A percentile compares a stretch with the other conserved stretches of the same genome.
These are phyloP conservation scores for Striga asiatica DNA, from an alignment of 257 asterid species.

Conservation along the genomic window DNA sequence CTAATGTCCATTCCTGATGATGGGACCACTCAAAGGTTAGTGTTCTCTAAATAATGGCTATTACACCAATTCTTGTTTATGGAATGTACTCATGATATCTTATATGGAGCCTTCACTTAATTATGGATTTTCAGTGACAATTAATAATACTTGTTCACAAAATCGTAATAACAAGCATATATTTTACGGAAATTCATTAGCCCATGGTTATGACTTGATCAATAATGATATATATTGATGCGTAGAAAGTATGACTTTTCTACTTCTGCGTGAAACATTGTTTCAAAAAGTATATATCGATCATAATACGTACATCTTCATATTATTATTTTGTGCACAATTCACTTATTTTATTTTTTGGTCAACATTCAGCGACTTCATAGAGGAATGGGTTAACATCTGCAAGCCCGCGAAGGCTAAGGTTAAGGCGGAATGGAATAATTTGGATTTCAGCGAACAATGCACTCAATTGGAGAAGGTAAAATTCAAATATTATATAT, in stretches of 20 bases:
- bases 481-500: not conserved
- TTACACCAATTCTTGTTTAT: not conserved
- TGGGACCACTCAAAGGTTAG: conserved; percentile 57
- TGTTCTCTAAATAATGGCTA: not conserved
- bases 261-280: too few relatives aligned
- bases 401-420: conserved; percentile 61
- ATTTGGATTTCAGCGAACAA: conserved; percentile 38
- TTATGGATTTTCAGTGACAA: too few relatives aligned
- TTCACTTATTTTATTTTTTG: not conserved
- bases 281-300: too few relatives aligned
- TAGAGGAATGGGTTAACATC: conserved; percentile 85
- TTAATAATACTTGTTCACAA: too few relatives aligned
- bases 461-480: conserved; percentile 71
- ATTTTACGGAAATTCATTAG: too few relatives aligned
- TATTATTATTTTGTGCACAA: not conserved
- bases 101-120: too few relatives aligned
- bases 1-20: conserved; percentile 86
- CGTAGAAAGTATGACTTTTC: too few relatives aligned
- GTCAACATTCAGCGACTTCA: conserved; percentile 48
- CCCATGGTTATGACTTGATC: too few relatives aligned
- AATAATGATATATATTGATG: too few relatives aligned
- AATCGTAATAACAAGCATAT: too few relatives aligned
- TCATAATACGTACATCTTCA: not conserved
- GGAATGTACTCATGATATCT: too few relatives aligned
- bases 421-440: conserved; percentile 32